Conservation (phyloP, 306 rosid species). For the Crataegus laevigata region DNA sequence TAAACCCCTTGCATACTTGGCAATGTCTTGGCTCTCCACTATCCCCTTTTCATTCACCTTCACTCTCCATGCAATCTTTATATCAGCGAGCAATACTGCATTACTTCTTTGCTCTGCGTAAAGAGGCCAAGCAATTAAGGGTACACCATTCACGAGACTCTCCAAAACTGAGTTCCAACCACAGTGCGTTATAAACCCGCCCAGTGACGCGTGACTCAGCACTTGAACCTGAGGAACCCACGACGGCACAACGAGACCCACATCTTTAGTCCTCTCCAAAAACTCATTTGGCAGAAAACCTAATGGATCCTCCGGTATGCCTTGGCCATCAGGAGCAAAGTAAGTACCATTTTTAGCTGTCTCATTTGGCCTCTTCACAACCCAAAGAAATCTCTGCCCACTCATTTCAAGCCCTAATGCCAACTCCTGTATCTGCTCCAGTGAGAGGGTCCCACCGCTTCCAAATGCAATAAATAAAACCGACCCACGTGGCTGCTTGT, state of each 20-base stretch:
- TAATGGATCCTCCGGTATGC: not conserved
- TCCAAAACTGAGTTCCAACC: conserved; percentile 29
- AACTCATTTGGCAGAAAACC: conserved; percentile 17
- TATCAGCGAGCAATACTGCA: not conserved
- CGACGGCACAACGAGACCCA: not conserved
- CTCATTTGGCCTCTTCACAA: conserved; percentile 9
- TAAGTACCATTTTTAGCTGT: conserved; percentile 2
- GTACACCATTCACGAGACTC: conserved; percentile 11
- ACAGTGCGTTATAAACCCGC: conserved; percentile 20
- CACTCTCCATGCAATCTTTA: conserved; percentile 20
- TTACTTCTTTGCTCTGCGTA: conserved; percentile 18
- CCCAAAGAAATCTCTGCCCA: not conserved
- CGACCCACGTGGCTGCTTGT: conserved; percentile 14
- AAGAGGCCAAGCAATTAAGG: conserved; percentile 24
- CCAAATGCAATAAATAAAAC: conserved; percentile 22
- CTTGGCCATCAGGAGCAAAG: not conserved
- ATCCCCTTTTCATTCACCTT: conserved; percentile 8
- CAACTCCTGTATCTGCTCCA: no score
- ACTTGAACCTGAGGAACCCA: conserved; percentile 12
- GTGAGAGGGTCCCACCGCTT: conserved; percentile 13
- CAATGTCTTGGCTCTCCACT: conserved; percentile 6
- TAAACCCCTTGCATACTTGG: not conserved
- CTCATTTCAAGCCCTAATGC: no score
- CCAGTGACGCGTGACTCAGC: not conserved
- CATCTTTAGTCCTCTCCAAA: conserved; percentile 15